A percentile compares a stretch with the other conserved stretches of the same genome.
Conservation (phyloP, 2,329 filamentous ascomycete genomes). For the Alternaria triticina region DNA sequence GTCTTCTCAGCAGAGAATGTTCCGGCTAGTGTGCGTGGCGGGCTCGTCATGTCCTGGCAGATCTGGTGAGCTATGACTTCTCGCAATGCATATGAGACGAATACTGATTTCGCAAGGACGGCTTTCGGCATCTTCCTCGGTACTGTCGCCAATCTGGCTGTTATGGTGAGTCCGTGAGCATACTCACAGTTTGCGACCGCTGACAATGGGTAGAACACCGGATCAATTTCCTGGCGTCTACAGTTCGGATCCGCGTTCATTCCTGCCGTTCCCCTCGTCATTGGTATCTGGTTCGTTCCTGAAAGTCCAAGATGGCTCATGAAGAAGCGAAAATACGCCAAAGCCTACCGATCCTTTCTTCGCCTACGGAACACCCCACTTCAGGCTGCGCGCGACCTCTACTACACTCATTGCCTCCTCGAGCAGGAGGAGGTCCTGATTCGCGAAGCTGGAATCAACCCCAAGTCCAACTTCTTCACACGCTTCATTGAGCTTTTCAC, state of each 20-base stretch:
- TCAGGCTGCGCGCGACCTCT: constrained; percentile 52
- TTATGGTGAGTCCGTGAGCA: constrained; percentile 29
- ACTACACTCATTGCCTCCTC: constrained; percentile 50
- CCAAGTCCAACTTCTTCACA: constrained; percentile 48
- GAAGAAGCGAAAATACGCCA: constrained; percentile 48
- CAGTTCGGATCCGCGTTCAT: constrained; percentile 51
- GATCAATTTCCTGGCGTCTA: constrained; percentile 47
- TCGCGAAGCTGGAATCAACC: constrained; percentile 39
- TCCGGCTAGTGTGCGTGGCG: constrained; percentile 57
- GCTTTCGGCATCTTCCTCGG: constrained; percentile 56
- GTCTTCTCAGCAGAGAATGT: constrained; percentile 56
- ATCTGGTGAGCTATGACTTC: constrained; percentile 31
- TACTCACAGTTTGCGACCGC: not conserved
- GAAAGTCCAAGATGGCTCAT: constrained; percentile 50
- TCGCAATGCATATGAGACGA: not conserved
- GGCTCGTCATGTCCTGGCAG: constrained; percentile 56
- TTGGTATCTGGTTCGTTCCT: constrained; percentile 52
- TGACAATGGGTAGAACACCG: constrained; percentile 32
- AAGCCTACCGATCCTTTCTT: constrained; percentile 50
- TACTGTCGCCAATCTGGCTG: constrained; percentile 49
- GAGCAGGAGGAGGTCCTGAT: constrained; percentile 44
- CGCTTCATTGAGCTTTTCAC: constrained; percentile 66
- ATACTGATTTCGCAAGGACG: constrained; percentile 18
- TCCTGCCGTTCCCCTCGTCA: constrained; percentile 47
- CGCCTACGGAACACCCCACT: constrained; percentile 49